These are phyloP conservation scores for Penicillium sp. DNA, from an alignment of 2,329 filamentous ascomycete species.

Conservation along the genomic window DNA sequence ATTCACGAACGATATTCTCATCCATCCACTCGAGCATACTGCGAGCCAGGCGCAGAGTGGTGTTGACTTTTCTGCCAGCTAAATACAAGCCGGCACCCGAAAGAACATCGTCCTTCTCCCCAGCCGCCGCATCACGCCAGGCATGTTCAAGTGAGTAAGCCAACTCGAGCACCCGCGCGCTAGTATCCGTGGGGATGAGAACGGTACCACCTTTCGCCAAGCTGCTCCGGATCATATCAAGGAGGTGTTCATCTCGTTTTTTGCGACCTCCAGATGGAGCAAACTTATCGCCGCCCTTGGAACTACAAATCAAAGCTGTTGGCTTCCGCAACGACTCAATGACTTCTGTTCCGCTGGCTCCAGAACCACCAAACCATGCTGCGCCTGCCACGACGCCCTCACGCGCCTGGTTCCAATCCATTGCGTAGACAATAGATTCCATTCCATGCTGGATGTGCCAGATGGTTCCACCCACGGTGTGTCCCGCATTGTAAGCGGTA, in stretches of 20 bases:
- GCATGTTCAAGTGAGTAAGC: constrained; percentile 90
- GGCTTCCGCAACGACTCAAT: constrained; percentile 91
- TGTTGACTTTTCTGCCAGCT: constrained; percentile 80
- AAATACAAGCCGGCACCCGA: constrained; percentile 66
- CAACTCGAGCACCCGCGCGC: constrained; percentile 87
- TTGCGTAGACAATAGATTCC: constrained; percentile 95
- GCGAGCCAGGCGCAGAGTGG: constrained; percentile 83
- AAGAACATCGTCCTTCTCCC: constrained; percentile 52
- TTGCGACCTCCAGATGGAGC: constrained; percentile 70
- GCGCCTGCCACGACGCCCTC: constrained; percentile 94
- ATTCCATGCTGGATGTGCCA: constrained; percentile 98
- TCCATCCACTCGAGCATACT: constrained; percentile 99
- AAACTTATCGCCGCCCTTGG: constrained; percentile 70
- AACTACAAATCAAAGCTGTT: constrained; percentile 90
- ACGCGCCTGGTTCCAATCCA: constrained; percentile 97
- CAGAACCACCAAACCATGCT: constrained; percentile 84
- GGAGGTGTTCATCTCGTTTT: constrained; percentile 79
- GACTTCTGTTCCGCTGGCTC: constrained; percentile 78
- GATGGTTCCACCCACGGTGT: constrained; percentile 93
- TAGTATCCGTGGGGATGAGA: constrained; percentile 90
- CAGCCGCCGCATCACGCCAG: constrained; percentile 68
- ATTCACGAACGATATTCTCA: constrained; percentile 87
- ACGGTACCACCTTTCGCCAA: constrained; percentile 83
- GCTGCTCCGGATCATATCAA: constrained; percentile 77
- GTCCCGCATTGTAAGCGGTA: constrained; percentile 94